phyloP scores from a whole-genome alignment of 2,329 filamentous ascomycete genomes.

The Apiospora malaysiana region DNA sequence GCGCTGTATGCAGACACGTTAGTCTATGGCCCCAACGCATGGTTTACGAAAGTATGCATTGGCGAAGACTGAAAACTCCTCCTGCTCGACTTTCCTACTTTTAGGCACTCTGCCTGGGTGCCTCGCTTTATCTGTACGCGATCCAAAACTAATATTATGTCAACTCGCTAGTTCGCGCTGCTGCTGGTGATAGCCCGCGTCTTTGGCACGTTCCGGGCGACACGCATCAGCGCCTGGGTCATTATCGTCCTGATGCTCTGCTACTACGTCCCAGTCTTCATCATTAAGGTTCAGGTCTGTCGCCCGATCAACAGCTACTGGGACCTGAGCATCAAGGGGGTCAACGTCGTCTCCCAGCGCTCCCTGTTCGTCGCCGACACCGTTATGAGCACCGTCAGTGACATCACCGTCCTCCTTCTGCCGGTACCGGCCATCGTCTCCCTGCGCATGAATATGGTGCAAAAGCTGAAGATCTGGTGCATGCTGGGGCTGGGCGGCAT shows the following conservation, averaged over 20 bases:
- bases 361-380: conserved; percentile 18
- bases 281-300: conserved; percentile 17
- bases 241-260: conserved; percentile 9
- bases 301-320: conserved; percentile 7
- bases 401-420: neutral
- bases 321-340: neutral
- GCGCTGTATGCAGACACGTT: conserved; percentile 3
- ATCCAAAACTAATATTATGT: neutral
- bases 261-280: conserved; percentile 17
- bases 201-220: conserved; percentile 9
- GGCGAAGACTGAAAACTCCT: neutral
- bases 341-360: neutral
- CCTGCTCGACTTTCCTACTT: too few species aligned
- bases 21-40: conserved; percentile 16
- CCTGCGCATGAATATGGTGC: neutral
- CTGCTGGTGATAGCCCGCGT: conserved; percentile 17
- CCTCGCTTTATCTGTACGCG: neutral
- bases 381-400: conserved; percentile 7
- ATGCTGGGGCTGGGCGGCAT: conserved; percentile 19
- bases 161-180: neutral
- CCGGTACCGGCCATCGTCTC: neutral
- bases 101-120: too few species aligned
- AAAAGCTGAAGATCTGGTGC: conserved; percentile 5
- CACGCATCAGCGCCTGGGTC: conserved; percentile 10
- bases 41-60: conserved; percentile 19